Evolutionary conservation across 2,329 filamentous ascomycete genomes (phyloP).

Genomic region (Fusarium liriodendri): DNA sequence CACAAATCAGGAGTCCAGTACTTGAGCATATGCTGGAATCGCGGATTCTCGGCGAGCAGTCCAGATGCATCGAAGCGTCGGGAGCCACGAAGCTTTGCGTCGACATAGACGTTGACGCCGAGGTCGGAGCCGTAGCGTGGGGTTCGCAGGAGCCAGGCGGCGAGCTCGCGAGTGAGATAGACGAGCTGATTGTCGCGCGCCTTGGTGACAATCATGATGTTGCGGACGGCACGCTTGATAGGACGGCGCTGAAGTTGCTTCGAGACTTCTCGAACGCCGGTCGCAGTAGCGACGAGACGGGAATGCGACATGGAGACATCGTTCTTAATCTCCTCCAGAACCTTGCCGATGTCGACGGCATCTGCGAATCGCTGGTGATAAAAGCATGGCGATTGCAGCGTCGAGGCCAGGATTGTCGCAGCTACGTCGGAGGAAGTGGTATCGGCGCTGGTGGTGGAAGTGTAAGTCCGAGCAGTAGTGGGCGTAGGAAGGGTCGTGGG

Average conservation of each 20-base stretch:
- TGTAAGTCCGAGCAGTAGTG: constrained; percentile 35
- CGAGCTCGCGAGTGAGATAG: constrained; percentile 85
- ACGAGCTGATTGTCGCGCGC: constrained; percentile 95
- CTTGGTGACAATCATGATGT: constrained; percentile 99
- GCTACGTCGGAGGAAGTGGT: constrained; percentile 25
- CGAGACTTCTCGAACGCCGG: constrained; percentile 92
- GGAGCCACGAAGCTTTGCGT: constrained; percentile 89
- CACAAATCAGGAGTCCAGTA: constrained; percentile 98
- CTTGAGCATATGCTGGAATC: constrained; percentile 85
- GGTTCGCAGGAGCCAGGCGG: constrained; percentile 88
- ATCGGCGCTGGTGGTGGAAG: constrained; percentile 19
- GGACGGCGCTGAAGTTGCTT: constrained; percentile 93
- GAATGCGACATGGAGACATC: constrained; percentile 94
- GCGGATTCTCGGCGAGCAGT: constrained; percentile 78
- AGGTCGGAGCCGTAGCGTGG: constrained; percentile 89
- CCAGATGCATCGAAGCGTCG: constrained; percentile 85
- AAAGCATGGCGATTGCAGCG: constrained; percentile 91
- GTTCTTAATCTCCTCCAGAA: constrained; percentile 91
- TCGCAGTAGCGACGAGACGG: constrained; percentile 93
- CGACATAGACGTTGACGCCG: constrained; percentile 98
- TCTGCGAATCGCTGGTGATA: constrained; percentile 98
- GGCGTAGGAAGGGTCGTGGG: constrained; percentile 40
- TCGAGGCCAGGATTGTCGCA: constrained; percentile 49
- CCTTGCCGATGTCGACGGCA: constrained; percentile 92
- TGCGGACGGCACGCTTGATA: constrained; percentile 90